These are phyloP conservation scores for Hymenoscyphus occultus DNA, from an alignment of 2,329 filamentous ascomycete genomes.

Conservation along the genomic window DNA sequence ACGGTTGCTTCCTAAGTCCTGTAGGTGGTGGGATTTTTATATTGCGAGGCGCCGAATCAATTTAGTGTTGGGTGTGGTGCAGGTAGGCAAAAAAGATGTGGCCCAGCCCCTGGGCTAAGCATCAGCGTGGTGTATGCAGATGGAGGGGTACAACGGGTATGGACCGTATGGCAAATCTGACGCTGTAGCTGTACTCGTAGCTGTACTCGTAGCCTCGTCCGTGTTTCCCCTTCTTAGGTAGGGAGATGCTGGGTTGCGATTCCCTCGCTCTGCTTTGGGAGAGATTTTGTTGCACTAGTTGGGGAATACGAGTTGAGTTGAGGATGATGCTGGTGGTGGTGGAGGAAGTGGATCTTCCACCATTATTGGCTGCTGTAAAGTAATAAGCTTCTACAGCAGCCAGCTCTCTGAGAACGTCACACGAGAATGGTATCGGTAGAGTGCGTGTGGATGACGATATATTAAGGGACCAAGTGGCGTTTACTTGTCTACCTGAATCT, in stretches of 20 bases:
- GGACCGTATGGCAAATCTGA: not conserved
- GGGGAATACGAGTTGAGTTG: not conserved
- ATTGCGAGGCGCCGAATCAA: not conserved
- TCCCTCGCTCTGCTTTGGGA: not conserved
- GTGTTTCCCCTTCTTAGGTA: not conserved
- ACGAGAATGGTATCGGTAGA: not conserved
- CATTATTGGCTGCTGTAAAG: not conserved
- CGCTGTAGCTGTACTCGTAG: not conserved
- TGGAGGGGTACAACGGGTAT: not conserved
- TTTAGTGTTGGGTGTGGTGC: not conserved
- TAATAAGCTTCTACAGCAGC: not conserved
- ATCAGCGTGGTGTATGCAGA: not conserved
- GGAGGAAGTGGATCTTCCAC: not conserved
- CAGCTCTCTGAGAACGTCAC: too few relatives aligned
- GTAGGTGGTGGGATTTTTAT: not conserved
- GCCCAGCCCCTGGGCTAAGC: not conserved
- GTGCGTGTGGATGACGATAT: not conserved
- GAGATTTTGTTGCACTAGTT: not conserved
- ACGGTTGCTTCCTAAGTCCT: not conserved
- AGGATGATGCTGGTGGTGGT: not conserved
- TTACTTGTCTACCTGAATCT: constrained; percentile 7
- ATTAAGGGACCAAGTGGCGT: not conserved
- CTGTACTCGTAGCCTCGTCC: not conserved
- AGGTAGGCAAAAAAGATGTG: not conserved
- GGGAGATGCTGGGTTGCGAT: not conserved